Conservation (phyloP, 306 rosid genomes). For the Corylus heterophylla region DNA sequence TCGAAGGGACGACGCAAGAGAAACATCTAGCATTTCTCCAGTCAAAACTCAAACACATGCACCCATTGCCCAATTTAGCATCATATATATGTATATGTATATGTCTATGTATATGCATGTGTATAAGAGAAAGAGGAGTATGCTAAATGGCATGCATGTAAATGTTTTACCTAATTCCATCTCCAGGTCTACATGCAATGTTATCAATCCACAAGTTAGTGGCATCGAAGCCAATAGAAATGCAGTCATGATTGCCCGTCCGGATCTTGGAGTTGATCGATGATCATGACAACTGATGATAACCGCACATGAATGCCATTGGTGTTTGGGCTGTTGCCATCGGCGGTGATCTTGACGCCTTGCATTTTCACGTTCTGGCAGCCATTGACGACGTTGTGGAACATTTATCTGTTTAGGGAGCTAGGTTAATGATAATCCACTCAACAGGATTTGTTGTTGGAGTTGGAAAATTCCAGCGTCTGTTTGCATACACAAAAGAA, state of each 20-base stretch:
- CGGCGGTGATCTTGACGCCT: constrained; percentile 39
- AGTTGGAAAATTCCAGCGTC: constrained; percentile 40
- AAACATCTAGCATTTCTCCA: no score
- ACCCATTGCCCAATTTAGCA: no score
- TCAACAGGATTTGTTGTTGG: constrained; percentile 48
- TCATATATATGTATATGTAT: no score
- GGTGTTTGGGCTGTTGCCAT: no score
- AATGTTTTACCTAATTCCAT: no score
- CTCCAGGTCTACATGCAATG: no score
- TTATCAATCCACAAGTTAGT: constrained; percentile 59
- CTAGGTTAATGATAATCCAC: constrained; percentile 30
- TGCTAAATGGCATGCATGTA: no score
- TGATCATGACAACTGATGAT: constrained; percentile 50
- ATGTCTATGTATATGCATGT: no score
- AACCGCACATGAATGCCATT: constrained; percentile 57
- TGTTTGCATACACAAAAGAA: constrained; percentile 10
- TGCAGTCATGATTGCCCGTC: constrained; percentile 63
- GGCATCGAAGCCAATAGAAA: constrained; percentile 56
- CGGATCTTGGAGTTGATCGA: constrained; percentile 35
- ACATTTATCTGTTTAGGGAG: constrained; percentile 54
- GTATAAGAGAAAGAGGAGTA: no score
- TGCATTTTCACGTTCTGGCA: constrained; percentile 42
- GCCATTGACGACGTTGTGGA: constrained; percentile 49
- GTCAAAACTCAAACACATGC: no score
- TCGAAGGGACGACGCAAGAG: no score